A percentile compares a stretch with the other conserved stretches of the same genome.
Conservation (phyloP, 1,139 yeast species). For the Diutina rugosa region DNA sequence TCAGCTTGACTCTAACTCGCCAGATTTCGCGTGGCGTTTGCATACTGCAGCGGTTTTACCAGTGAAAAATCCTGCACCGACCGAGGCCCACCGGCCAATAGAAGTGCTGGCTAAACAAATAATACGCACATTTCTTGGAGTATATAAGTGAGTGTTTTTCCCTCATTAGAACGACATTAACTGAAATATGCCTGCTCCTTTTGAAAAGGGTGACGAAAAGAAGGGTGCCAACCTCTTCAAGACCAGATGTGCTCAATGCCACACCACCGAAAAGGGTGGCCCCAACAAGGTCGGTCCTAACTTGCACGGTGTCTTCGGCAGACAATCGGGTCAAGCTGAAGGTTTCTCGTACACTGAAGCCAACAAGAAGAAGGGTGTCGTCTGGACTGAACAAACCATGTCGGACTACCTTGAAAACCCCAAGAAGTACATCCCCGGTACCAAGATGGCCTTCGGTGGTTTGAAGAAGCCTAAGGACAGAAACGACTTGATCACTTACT, state of each 20-base stretch:
- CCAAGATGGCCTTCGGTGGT: slow-evolving; percentile 99
- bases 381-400: slow-evolving; percentile 81
- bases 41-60: not conserved
- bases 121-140: not conserved
- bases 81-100: not conserved
- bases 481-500: slow-evolving; percentile 89
- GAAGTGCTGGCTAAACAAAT: not conserved
- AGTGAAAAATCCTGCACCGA: not conserved
- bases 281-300: slow-evolving; percentile 99
- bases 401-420: slow-evolving; percentile 97
- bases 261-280: slow-evolving; percentile 92
- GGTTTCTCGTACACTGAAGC: slow-evolving; percentile 98
- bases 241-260: slow-evolving; percentile 98
- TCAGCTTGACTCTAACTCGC: not conserved
- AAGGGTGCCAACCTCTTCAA: slow-evolving; percentile 98
- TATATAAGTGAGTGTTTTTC: not conserved
- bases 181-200: slow-evolving; percentile 46
- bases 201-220: slow-evolving; percentile 73
- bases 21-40: not conserved
- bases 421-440: slow-evolving; percentile 99
- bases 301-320: slow-evolving; percentile 88
- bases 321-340: slow-evolving; percentile 82
- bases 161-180: not conserved
- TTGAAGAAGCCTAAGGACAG: slow-evolving; percentile 98
- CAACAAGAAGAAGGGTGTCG: slow-evolving; percentile 90